Conservation (phyloP, 176 grass and related monocot species). For the Carex littledalei region DNA sequence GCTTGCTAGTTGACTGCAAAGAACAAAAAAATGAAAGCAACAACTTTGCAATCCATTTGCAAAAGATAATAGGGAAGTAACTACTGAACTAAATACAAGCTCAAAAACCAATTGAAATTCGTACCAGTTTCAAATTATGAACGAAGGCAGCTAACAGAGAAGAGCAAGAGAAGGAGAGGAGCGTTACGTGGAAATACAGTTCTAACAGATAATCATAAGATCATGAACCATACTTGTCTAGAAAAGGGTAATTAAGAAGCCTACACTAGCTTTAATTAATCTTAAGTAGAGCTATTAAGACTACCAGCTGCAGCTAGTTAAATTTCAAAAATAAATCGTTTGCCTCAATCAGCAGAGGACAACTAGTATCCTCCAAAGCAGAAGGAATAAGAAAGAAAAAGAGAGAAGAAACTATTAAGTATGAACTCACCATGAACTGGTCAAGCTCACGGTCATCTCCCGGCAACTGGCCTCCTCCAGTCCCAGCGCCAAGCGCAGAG, state of each 20-base stretch:
- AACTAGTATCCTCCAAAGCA: neutral
- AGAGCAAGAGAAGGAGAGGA: neutral
- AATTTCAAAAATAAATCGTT: conserved; percentile 3
- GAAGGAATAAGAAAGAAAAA: neutral
- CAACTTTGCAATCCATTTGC: neutral
- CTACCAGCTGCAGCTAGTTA: neutral
- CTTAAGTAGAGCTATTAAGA: neutral
- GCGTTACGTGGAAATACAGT: neutral
- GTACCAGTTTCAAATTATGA: neutral
- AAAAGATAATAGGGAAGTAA: neutral
- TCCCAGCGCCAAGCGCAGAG: conserved; percentile 29
- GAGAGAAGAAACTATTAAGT: neutral
- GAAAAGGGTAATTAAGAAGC: conserved; percentile 6
- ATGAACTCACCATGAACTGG: conserved; percentile 57
- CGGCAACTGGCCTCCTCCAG: conserved; percentile 24
- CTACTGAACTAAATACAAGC: neutral
- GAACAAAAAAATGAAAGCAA: neutral
- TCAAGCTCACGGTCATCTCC: conserved; percentile 52
- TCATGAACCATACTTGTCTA: neutral
- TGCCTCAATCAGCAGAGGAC: neutral
- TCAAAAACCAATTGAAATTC: neutral
- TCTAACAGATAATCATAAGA: neutral
- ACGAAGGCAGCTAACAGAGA: neutral
- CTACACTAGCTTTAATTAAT: neutral
- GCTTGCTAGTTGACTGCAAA: neutral